Percentiles rank a stretch among this genome's conserved stretches.
Conservation (phyloP, 2,329 filamentous ascomycete genomes). For the Ophiostoma ulmi region DNA sequence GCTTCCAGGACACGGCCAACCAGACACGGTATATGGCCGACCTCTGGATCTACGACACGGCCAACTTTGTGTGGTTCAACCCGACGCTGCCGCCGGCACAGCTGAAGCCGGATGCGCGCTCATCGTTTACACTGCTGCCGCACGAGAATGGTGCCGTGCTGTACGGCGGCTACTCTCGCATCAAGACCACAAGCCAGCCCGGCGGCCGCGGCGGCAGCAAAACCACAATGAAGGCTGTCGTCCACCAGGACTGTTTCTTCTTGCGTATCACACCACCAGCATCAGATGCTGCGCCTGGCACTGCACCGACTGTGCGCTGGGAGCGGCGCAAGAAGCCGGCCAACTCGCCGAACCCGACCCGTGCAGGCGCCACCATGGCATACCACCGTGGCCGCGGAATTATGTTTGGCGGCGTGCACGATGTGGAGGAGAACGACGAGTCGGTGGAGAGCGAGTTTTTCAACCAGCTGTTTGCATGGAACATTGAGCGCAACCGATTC, state of each 20-base stretch:
- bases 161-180: constrained; percentile 88
- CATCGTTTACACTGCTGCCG: constrained; percentile 85
- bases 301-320: constrained; percentile 75
- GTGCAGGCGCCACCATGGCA: constrained; percentile 89
- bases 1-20: constrained; percentile 94
- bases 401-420: constrained; percentile 88
- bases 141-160: constrained; percentile 86
- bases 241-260: constrained; percentile 95
- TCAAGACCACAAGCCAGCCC: constrained; percentile 66
- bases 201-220: constrained; percentile 57
- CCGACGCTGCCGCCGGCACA: constrained; percentile 70
- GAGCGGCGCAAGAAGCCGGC: constrained; percentile 88
- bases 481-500: constrained; percentile 90
- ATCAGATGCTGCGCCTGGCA: constrained; percentile 58
- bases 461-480: constrained; percentile 86
- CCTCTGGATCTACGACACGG: constrained; percentile 91
- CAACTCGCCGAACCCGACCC: constrained; percentile 75
- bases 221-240: constrained; percentile 75
- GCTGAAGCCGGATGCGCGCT: constrained; percentile 83
- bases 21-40: constrained; percentile 91
- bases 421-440: constrained; percentile 86
- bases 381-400: constrained; percentile 92
- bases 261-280: constrained; percentile 71
- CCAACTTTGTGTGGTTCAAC: constrained; percentile 77
- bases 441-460: constrained; percentile 98